These are phyloP conservation scores for Oropetium thomaeum DNA, from an alignment of 176 grass and related monocot genomes.

Conservation along the genomic window DNA sequence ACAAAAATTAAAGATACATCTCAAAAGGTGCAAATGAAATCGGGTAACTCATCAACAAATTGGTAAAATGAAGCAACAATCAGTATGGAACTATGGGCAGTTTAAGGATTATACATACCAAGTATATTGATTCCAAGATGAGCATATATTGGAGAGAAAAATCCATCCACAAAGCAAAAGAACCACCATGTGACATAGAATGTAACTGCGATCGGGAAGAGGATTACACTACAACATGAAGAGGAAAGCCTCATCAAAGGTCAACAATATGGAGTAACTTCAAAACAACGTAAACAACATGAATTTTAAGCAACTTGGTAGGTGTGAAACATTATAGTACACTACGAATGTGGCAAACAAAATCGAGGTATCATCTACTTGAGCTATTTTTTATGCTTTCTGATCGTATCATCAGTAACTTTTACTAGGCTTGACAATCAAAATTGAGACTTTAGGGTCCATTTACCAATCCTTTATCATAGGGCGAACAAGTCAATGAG, in stretches of 20 bases:
- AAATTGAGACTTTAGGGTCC: not conserved
- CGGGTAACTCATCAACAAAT: not conserved
- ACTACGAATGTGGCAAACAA: not conserved
- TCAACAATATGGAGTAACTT: conserved; percentile 17
- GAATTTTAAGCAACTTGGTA: conserved; percentile 9
- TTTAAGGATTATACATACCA: conserved; percentile 45
- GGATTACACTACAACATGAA: conserved; percentile 68
- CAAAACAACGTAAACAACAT: not conserved
- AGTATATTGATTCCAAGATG: conserved; percentile 67
- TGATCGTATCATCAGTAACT: not conserved
- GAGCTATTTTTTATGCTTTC: no score
- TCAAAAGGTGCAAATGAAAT: not conserved
- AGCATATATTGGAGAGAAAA: conserved; percentile 84
- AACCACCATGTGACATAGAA: conserved; percentile 94
- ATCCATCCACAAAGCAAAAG: conserved; percentile 74
- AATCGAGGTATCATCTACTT: conserved; percentile 7
- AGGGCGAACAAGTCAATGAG: not conserved
- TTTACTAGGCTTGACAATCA: not conserved
- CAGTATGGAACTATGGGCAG: not conserved
- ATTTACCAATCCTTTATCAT: not conserved
- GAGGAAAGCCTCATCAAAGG: not conserved
- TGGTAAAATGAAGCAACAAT: conserved; percentile 11
- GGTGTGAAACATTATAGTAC: not conserved
- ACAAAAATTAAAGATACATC: not conserved
- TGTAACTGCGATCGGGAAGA: conserved; percentile 75